Conservation (phyloP, 768 basidiomycete genomes). For the Podaxis sp. region DNA sequence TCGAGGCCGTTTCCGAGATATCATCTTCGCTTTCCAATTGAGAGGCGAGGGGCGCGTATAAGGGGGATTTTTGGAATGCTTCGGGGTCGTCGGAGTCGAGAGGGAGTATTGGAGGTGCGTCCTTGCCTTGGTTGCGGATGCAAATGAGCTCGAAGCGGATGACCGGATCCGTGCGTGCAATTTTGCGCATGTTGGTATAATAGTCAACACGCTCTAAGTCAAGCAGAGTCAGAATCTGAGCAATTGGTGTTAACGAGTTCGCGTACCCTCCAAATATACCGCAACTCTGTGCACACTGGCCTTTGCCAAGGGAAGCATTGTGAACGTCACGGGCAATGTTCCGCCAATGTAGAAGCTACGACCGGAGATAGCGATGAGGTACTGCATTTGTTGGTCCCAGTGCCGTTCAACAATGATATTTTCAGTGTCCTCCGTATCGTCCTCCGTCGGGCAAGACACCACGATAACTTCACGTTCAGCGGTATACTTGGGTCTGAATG, state of each 20-base stretch:
- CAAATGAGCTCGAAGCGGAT: slow-evolving; percentile 59
- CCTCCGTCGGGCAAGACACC: slow-evolving; percentile 74
- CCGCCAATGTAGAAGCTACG: slow-evolving; percentile 84
- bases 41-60: slow-evolving; percentile 38
- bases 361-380: slow-evolving; percentile 70
- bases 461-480: slow-evolving; percentile 72
- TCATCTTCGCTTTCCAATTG: slow-evolving; percentile 44
- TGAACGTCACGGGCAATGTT: slow-evolving; percentile 72
- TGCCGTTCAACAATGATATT: slow-evolving; percentile 82
- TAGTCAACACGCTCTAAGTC: slow-evolving; percentile 77
- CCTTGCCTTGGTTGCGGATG: slow-evolving; percentile 55
- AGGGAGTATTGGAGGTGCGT: slow-evolving; percentile 68
- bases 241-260: not conserved
- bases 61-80: slow-evolving; percentile 64
- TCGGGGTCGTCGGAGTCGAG: slow-evolving; percentile 68
- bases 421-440: slow-evolving; percentile 80
- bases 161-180: slow-evolving; percentile 68
- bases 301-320: slow-evolving; percentile 81
- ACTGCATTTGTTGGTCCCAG: slow-evolving; percentile 89
- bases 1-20: slow-evolving; percentile 54
- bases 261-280: slow-evolving; percentile 77
- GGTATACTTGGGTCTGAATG: slow-evolving; percentile 69
- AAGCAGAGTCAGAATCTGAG: not conserved
- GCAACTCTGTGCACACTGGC: slow-evolving; percentile 75
- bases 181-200: slow-evolving; percentile 62